Evolutionary conservation across 495 filamentous ascomycete genomes (phyloP).

Genomic region (Penicillium malachiteum): DNA sequence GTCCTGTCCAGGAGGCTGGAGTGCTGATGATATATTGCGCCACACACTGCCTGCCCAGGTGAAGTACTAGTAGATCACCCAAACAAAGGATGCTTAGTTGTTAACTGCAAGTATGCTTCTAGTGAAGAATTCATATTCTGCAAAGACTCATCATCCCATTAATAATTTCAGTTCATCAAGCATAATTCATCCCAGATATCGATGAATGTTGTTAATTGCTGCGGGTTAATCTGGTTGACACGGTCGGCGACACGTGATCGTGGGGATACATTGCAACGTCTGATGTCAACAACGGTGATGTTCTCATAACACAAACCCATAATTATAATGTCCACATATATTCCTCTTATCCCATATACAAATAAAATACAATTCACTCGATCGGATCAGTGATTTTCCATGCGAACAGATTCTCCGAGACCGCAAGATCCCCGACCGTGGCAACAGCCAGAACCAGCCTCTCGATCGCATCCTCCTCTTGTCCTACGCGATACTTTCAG

Average conservation of each 20-base stretch:
- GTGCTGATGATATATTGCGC: too few relatives aligned
- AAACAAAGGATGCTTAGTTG: too few relatives aligned
- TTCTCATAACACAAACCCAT: not conserved
- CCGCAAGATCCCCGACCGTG: slow-evolving; percentile 16
- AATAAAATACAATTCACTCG: not conserved
- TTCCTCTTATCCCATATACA: not conserved
- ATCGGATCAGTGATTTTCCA: slow-evolving; percentile 1
- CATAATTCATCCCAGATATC: not conserved
- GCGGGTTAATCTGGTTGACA: not conserved
- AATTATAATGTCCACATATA: not conserved
- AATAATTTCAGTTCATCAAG: not conserved
- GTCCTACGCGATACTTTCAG: slow-evolving; percentile 25
- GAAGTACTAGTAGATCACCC: too few relatives aligned
- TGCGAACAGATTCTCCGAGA: not conserved
- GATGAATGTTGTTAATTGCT: slow-evolving; percentile 7
- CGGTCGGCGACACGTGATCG: not conserved
- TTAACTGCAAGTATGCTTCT: slow-evolving; percentile 20
- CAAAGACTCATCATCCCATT: not conserved
- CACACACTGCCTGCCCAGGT: too few relatives aligned
- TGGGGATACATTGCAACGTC: slow-evolving; percentile 1
- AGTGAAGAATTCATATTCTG: slow-evolving; percentile 51
- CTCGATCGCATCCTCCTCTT: slow-evolving; percentile 31
- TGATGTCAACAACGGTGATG: too few relatives aligned
- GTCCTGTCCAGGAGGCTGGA: too few relatives aligned
- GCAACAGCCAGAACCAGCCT: slow-evolving; percentile 29